A percentile compares a stretch with the other conserved stretches of the same genome.
These are phyloP conservation scores for Solanum chaucha DNA, from an alignment of 257 asterid species.

Conservation along the genomic window DNA sequence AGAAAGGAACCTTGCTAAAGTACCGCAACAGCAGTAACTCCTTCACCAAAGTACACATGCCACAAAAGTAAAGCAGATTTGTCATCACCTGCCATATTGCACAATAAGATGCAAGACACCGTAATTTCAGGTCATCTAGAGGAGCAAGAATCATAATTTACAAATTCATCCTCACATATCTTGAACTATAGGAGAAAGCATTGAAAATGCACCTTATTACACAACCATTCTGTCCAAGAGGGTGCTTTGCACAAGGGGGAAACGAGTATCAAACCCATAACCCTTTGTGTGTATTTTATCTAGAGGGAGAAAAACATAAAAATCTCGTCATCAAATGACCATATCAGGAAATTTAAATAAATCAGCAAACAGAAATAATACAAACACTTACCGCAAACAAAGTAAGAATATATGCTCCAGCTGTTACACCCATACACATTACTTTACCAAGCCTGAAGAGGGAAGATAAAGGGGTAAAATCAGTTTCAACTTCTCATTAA, in stretches of 20 bases:
- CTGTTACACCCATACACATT: slow-evolving; percentile 92
- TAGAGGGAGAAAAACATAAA: slow-evolving; percentile 14
- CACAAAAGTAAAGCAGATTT: slow-evolving; percentile 80
- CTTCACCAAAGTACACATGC: slow-evolving; percentile 78
- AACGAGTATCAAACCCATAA: slow-evolving; percentile 84
- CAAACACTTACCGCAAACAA: slow-evolving; percentile 72
- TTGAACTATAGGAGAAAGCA: background rate
- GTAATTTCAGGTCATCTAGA: background rate
- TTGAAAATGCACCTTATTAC: slow-evolving; percentile 58
- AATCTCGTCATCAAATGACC: background rate
- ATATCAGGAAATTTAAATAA: background rate
- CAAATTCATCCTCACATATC: background rate
- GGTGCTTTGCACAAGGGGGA: slow-evolving; percentile 95
- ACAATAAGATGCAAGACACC: background rate
- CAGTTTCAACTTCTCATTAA: background rate
- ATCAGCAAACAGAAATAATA: slow-evolving; percentile 5
- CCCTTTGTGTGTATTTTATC: slow-evolving; percentile 67
- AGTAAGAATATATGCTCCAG: slow-evolving; percentile 93
- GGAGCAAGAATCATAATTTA: background rate
- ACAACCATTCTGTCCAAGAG: slow-evolving; percentile 97
- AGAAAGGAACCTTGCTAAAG: slow-evolving; percentile 75
- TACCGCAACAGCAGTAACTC: slow-evolving; percentile 84
- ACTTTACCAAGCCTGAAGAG: slow-evolving; percentile 75
- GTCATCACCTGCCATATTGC: slow-evolving; percentile 67
- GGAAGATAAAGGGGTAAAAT: background rate